Evolutionary conservation across 2,329 filamentous ascomycete genomes (phyloP).

Genomic region (Trichoderma sp.): DNA sequence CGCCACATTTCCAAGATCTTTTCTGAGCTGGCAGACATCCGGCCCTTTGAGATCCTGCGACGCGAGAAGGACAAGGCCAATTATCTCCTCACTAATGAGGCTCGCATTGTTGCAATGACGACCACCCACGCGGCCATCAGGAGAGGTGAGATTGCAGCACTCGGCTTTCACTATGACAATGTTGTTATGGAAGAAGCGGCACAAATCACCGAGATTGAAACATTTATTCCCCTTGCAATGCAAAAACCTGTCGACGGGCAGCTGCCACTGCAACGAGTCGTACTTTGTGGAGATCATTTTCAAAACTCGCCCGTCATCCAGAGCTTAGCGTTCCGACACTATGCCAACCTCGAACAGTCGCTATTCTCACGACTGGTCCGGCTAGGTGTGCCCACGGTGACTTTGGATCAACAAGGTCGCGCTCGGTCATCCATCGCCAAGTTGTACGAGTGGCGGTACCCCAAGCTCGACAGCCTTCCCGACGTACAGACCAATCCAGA

Average conservation of each 20-base stretch:
- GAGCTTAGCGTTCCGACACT: slow-evolving; percentile 89
- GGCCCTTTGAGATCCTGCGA: slow-evolving; percentile 91
- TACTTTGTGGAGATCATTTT: slow-evolving; percentile 91
- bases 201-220: slow-evolving; percentile 96
- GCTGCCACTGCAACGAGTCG: slow-evolving; percentile 78
- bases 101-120: slow-evolving; percentile 98
- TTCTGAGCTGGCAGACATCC: slow-evolving; percentile 85
- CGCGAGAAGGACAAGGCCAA: slow-evolving; percentile 91
- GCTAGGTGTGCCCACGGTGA: slow-evolving; percentile 87
- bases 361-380: slow-evolving; percentile 90
- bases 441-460: slow-evolving; percentile 93
- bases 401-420: slow-evolving; percentile 90
- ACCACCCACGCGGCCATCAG: slow-evolving; percentile 97
- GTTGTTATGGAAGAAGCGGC: slow-evolving; percentile 98
- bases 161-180: slow-evolving; percentile 98
- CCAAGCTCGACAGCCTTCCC: slow-evolving; percentile 75
- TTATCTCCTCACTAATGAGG: slow-evolving; percentile 91
- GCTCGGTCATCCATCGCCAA: slow-evolving; percentile 83
- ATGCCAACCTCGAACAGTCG: slow-evolving; percentile 94
- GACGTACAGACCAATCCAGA: slow-evolving; percentile 68
- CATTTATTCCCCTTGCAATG: slow-evolving; percentile 91
- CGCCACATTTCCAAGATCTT: slow-evolving; percentile 89
- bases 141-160: slow-evolving; percentile 80
- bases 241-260: slow-evolving; percentile 76
- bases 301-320: slow-evolving; percentile 97